Evolutionary conservation across 2,329 filamentous ascomycete genomes (phyloP).

Genomic region (Neoascochyta sp.): DNA sequence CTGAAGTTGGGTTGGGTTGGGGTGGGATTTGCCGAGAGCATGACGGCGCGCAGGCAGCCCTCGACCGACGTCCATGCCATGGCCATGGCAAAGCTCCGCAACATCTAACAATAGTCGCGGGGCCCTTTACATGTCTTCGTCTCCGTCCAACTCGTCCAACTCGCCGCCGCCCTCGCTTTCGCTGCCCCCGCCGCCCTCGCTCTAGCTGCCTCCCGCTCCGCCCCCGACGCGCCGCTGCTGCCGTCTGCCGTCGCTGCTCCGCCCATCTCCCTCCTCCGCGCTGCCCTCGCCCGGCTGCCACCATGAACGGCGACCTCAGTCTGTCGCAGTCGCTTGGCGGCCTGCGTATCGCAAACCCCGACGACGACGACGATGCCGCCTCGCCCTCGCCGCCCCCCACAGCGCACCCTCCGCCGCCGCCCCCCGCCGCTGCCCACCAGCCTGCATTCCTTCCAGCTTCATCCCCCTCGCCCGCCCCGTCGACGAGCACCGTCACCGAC

Average conservation of each 20-base stretch:
- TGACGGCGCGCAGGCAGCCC: too few relatives aligned
- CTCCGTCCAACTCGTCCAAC: too few relatives aligned
- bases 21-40: too few relatives aligned
- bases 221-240: conserved; percentile 5
- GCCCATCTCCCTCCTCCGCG: conserved; percentile 17
- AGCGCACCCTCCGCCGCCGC: too few relatives aligned
- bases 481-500: conserved; percentile 39
- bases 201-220: neutral
- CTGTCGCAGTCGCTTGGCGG: conserved; percentile 90
- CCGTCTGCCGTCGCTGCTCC: conserved; percentile 13
- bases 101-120: too few relatives aligned
- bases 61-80: too few relatives aligned
- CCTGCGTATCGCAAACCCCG: conserved; percentile 93
- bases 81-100: too few relatives aligned
- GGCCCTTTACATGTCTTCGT: too few relatives aligned
- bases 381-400: conserved; percentile 30
- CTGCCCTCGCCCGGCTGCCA: conserved; percentile 26
- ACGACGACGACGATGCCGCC: conserved; percentile 57
- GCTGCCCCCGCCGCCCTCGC: neutral
- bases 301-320: conserved; percentile 89
- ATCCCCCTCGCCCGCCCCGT: conserved; percentile 30
- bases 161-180: too few relatives aligned
- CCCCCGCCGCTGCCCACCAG: conserved; percentile 4
- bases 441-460: conserved; percentile 17
- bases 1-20: too few relatives aligned